A percentile compares a stretch with the other conserved stretches of the same genome.
These are phyloP conservation scores for Iris macrosiphon DNA, from an alignment of 106 monocot genomes.

Conservation along the genomic window DNA sequence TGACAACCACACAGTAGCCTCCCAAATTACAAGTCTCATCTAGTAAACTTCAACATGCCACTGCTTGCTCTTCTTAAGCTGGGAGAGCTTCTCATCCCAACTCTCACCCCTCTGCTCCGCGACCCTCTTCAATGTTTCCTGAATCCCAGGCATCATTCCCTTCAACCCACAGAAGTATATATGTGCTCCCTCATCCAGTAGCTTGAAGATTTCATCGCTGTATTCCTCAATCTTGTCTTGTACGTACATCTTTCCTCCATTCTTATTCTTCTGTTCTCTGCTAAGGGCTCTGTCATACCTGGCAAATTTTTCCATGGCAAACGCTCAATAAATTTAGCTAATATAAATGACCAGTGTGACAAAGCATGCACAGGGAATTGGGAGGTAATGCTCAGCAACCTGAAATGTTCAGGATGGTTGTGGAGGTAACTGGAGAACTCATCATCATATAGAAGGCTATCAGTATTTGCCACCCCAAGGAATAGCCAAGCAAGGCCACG, in stretches of 20 bases:
- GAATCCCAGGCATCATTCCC: conserved; percentile 99
- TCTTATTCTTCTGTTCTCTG: conserved; percentile 84
- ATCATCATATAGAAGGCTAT: conserved; percentile 92
- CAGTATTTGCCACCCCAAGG: conserved; percentile 88
- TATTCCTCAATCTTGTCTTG: conserved; percentile 98
- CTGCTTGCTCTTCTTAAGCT: conserved; percentile 95
- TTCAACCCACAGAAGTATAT: conserved; percentile 98
- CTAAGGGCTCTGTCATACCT: conserved; percentile 85
- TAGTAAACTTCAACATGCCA: conserved; percentile 99
- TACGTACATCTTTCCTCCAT: conserved; percentile 96
- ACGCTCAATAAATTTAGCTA: too few species aligned
- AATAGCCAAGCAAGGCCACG: conserved; percentile 94
- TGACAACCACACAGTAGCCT: neutral
- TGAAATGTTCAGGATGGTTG: conserved; percentile 72
- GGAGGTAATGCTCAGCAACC: conserved; percentile 35
- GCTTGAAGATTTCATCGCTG: conserved; percentile 90
- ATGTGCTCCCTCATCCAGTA: conserved; percentile 87
- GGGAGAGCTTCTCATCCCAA: conserved; percentile 78
- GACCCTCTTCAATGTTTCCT: conserved; percentile 84
- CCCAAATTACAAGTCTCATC: conserved; percentile 1
- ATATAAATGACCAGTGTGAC: too few species aligned
- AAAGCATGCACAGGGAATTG: too few species aligned
- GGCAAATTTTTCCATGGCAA: neutral
- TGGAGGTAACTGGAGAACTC: conserved; percentile 72
- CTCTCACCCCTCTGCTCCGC: conserved; percentile 87